These are phyloP conservation scores for Omphalotus guepiniiformis DNA, from an alignment of 768 basidiomycete genomes.

Conservation along the genomic window DNA sequence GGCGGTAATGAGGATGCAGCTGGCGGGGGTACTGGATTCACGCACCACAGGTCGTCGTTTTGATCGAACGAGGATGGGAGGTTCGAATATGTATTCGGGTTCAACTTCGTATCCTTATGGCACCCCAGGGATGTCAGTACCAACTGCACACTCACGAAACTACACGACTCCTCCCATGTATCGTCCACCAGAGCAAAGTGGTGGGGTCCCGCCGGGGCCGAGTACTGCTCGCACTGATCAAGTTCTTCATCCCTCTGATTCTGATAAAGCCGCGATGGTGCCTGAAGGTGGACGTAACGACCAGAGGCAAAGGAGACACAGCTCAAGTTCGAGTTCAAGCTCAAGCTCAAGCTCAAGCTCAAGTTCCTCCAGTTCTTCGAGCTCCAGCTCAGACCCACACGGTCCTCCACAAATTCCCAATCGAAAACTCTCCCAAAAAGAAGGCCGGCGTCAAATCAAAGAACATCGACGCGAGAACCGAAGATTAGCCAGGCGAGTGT, in stretches of 20 bases:
- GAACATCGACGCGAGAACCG: background rate
- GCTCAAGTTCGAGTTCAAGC: background rate
- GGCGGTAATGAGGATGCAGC: conserved; percentile 11
- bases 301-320: background rate
- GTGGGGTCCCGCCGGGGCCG: background rate
- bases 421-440: too few relatives aligned
- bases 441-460: background rate
- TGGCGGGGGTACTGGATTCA: background rate
- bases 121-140: too few relatives aligned
- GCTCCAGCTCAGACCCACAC: too few relatives aligned
- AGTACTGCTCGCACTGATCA: background rate
- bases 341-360: background rate
- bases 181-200: background rate
- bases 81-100: background rate
- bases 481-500: background rate
- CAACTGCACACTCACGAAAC: too few relatives aligned
- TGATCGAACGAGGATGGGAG: background rate
- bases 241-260: too few relatives aligned
- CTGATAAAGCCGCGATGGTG: background rate
- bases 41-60: background rate
- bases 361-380: too few relatives aligned
- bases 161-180: background rate
- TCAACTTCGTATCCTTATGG: background rate
- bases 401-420: too few relatives aligned
- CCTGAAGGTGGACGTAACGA: background rate